Evolutionary conservation across 1,284 basidiomycete genomes (phyloP).

Genomic region (Stereum hirsutum): DNA sequence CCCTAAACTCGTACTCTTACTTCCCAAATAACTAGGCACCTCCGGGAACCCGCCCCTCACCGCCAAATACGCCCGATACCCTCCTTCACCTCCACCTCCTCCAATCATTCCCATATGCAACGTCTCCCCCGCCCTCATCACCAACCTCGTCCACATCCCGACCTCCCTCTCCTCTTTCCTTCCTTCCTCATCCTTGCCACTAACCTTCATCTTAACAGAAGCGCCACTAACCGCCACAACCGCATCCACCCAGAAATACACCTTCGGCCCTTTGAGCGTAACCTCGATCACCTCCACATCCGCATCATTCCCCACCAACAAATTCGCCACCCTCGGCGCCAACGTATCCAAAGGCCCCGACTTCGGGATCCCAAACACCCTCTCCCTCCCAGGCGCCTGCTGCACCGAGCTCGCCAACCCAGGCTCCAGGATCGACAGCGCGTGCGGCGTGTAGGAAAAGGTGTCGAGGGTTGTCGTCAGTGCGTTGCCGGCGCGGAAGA

Average conservation of each 20-base stretch:
- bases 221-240: constrained; percentile 55
- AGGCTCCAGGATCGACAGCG: constrained; percentile 29
- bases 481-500: constrained; percentile 37
- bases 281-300: constrained; percentile 54
- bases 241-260: constrained; percentile 35
- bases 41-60: constrained; percentile 54
- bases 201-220: constrained; percentile 30
- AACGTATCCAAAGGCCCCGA: constrained; percentile 61
- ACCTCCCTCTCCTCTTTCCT: too few relatives aligned
- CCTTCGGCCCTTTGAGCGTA: constrained; percentile 14
- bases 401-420: constrained; percentile 59
- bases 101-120: constrained; percentile 24
- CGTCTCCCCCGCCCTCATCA: constrained; percentile 34
- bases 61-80: constrained; percentile 49
- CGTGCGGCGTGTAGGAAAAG: constrained; percentile 29
- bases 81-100: constrained; percentile 18
- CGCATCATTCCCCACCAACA: constrained; percentile 48
- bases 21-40: constrained; percentile 49
- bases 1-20: constrained; percentile 54
- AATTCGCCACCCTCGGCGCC: constrained; percentile 51
- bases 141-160: constrained; percentile 39
- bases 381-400: constrained; percentile 49
- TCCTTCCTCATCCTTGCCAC: constrained; percentile 24
- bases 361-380: constrained; percentile 56
- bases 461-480: constrained; percentile 49